phyloP scores from a whole-genome alignment of 2,329 filamentous ascomycete genomes.

The Colletotrichum sp. region DNA sequence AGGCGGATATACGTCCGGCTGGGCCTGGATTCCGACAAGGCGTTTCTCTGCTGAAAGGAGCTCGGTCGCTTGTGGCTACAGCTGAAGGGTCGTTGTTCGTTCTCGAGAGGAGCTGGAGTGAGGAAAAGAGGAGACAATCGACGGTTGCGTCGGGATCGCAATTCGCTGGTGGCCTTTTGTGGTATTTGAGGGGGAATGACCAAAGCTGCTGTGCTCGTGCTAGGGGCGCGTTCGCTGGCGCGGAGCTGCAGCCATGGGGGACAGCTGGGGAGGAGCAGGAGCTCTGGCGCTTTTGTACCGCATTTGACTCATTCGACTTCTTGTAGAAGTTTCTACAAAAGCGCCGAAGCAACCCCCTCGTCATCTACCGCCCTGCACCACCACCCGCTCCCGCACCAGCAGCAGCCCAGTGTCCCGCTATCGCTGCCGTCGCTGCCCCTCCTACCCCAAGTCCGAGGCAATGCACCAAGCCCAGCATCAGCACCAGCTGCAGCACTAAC shows the following conservation, averaged over 20 bases:
- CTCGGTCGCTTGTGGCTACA: not conserved
- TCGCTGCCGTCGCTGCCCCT: slow-evolving; percentile 16
- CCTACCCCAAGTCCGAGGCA: slow-evolving; percentile 13
- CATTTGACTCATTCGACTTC: slow-evolving; percentile 40
- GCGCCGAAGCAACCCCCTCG: not conserved
- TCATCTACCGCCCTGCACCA: slow-evolving; percentile 16
- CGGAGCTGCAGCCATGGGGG: slow-evolving; percentile 27
- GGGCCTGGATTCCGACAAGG: not conserved
- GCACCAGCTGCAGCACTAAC: slow-evolving; percentile 17
- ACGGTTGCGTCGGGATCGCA: not conserved
- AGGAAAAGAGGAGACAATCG: not conserved
- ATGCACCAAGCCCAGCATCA: slow-evolving; percentile 8
- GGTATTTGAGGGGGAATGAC: slow-evolving; percentile 21
- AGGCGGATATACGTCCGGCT: not conserved
- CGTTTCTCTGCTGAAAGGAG: not conserved
- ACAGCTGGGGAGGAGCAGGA: slow-evolving; percentile 24
- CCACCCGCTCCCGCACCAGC: slow-evolving; percentile 5
- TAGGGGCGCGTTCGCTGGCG: slow-evolving; percentile 19
- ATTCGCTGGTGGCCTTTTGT: not conserved
- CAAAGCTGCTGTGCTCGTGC: slow-evolving; percentile 12
- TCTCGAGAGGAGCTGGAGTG: not conserved
- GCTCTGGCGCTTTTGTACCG: slow-evolving; percentile 38
- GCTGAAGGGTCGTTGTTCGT: not conserved
- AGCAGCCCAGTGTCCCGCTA: not conserved
- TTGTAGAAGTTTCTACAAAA: slow-evolving; percentile 51